Base-by-base conservation (phyloP, 2,329 filamentous ascomycete species). In the Sphaceloma murrayae region DNA sequence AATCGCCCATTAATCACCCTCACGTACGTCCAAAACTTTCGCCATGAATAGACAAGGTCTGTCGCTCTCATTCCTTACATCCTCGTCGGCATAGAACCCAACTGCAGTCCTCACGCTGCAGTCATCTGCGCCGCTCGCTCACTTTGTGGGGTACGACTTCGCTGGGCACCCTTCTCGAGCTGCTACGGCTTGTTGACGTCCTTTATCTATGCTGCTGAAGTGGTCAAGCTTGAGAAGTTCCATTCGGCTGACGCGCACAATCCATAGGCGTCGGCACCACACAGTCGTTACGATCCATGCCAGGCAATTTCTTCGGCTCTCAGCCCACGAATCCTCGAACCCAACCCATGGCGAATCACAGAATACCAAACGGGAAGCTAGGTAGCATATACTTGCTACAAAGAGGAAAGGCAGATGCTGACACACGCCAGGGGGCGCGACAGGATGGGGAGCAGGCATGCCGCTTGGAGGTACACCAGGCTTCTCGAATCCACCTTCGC, bases 201-300 rank as follows among this genome's bases (percentile, higher is more conserved):
- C 36, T 6, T 26, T 27, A 7, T 11, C 24, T 27, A 27, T 27
- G 24, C 24, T 27, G 24, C 24, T 11, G 11, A 11, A 6, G 24
- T 27, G 7, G 11, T 27, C 11, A 27, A 7, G 24, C 6, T 6
- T 11, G 11, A 11, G 24, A 27, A 11, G 24, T 7, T 11, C 24
- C 24, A 27, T 6, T 27, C 24, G 24, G 24, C 24, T 27, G 11
- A 27, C 24, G 24, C 6, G 24, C 6, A 27, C 24, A 7, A 7
- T 27, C 24, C 8, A 51, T 54, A 74, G 70, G 65, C 54, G 64
- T 67, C 49, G 64, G 66, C 53, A 65, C 36, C n/a, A 29, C 67
- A 50, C 70, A 73, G 60, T 63, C 67, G 52, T 57, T 75, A 52
- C 68, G 70, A 58, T 65, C 64, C 48, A 70, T 75, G 61, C 67